Evolutionary conservation across 2,329 filamentous ascomycete species (phyloP).

Genomic region (Purpureocillium lavendulum): DNA sequence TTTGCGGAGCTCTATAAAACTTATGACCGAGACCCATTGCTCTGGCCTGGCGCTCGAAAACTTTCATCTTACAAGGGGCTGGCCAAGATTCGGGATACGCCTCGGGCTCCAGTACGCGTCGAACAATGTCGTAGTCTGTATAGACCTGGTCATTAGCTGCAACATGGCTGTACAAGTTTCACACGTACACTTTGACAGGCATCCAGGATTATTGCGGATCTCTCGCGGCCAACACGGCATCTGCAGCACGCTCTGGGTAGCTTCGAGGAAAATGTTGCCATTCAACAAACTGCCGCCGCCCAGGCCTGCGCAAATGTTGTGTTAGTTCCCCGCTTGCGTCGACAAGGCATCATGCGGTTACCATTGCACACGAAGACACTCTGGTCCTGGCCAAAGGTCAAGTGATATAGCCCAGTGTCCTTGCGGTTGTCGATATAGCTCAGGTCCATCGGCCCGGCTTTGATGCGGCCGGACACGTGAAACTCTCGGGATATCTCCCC

Average conservation of each 20-base stretch:
- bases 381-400: conserved; percentile 55
- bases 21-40: conserved; percentile 40
- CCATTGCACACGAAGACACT: conserved; percentile 53
- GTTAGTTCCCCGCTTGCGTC: too few species aligned
- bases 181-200: conserved; percentile 37
- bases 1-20: conserved; percentile 50
- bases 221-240: conserved; percentile 52
- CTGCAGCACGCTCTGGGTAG: conserved; percentile 44
- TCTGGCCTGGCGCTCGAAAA: conserved; percentile 49
- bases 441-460: conserved; percentile 25
- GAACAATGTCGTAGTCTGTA: conserved; percentile 50
- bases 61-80: conserved; percentile 44
- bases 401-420: conserved; percentile 54
- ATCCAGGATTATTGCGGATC: conserved; percentile 31
- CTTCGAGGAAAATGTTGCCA: conserved; percentile 57
- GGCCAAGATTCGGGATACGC: conserved; percentile 51
- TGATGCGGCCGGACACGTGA: conserved; percentile 47
- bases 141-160: too few species aligned
- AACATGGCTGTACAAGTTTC: neutral
- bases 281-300: conserved; percentile 60
- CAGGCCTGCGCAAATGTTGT: conserved; percentile 32
- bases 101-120: conserved; percentile 47
- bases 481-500: conserved; percentile 40
- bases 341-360: conserved; percentile 22
- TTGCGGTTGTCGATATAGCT: conserved; percentile 37